A percentile compares a stretch with the other conserved stretches of the same genome.
phyloP scores from a whole-genome alignment of 495 filamentous ascomycete species.

The Tuber melanosporum region DNA sequence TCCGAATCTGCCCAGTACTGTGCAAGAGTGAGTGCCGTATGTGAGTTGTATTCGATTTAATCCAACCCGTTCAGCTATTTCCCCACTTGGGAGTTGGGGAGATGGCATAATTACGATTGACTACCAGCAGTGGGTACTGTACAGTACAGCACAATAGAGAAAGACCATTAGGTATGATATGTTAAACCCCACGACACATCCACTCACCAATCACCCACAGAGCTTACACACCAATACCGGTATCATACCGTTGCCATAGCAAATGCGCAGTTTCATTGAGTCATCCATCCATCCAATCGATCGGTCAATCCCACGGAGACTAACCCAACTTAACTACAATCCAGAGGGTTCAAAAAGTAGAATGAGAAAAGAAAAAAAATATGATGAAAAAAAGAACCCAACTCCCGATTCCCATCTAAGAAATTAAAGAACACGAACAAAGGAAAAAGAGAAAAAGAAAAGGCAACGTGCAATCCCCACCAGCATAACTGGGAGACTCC shows the following conservation, averaged over 20 bases:
- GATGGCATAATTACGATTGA: not conserved
- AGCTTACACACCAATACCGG: not conserved
- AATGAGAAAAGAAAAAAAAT: not conserved
- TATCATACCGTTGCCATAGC: not conserved
- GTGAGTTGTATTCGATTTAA: not conserved
- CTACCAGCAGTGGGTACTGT: not conserved
- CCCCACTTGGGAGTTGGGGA: not conserved
- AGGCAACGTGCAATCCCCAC: not conserved
- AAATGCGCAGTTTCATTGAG: not conserved
- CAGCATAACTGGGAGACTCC: not conserved
- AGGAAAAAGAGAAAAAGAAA: not conserved
- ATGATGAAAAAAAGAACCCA: not conserved
- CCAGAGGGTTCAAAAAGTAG: not conserved
- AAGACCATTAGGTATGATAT: not conserved
- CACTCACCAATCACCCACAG: not conserved
- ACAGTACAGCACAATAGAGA: not conserved
- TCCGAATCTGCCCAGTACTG: too few relatives aligned
- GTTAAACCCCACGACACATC: not conserved
- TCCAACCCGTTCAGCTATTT: not conserved
- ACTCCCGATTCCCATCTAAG: slow-evolving; percentile 3
- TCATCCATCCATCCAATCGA: not conserved
- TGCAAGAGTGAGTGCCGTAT: too few relatives aligned
- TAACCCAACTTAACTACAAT: not conserved
- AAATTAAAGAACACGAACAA: not conserved
- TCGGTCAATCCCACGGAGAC: not conserved